Evolutionary conservation across 1,139 yeast genomes (phyloP), one percentile per base, ranked within the genome.

Genomic region (Debaryomyces sp.): DNA sequence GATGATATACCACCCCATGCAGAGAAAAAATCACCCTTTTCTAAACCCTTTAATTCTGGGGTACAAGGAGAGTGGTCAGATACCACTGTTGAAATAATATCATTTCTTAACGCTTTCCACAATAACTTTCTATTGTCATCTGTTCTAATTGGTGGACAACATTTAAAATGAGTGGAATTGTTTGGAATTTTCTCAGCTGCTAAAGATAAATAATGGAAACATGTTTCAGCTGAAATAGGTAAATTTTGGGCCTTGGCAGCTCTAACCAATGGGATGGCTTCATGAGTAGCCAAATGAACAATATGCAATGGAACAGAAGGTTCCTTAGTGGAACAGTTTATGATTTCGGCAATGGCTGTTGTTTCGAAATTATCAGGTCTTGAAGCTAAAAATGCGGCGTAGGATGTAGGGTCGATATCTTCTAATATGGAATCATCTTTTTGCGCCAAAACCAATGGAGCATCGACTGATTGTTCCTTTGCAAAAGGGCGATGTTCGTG

Each of bases 1-100:
- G 96, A 88, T 2, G 96, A 80, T 45, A 92, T 90, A n/a, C 97
- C 98, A 43, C 97, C 98, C 98, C 97, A 92, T 2, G 97, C 96
- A 42, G 84, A 81, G 64, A 90, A 84, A 64, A 91, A 92, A 63
- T 92, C 96, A 43, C 97, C 97, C 49, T 82, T 78, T 26, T 84
- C 87, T 49, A 91, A 73, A 22, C 87, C 87, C 65, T 91, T 92
- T 58, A 92, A 73, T 53, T 89, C 90, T 0, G 97, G 96, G 0
- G 96, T 89, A 68, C 98, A 92, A 6, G 97, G 98, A 2, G 96
- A 89, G 69, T 92, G 98, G 63, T 92, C 98, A 12, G 96, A 87
- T 2, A 92, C 97, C 9, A 91, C 95, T 1, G 96, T 84, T n/a
- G 89, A 80, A 54, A 92, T 85, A 37, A 84, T 72, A 33, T 82